These are phyloP conservation scores for Xylaria digitata DNA, from an alignment of 2,329 filamentous ascomycete species.

Conservation along the genomic window DNA sequence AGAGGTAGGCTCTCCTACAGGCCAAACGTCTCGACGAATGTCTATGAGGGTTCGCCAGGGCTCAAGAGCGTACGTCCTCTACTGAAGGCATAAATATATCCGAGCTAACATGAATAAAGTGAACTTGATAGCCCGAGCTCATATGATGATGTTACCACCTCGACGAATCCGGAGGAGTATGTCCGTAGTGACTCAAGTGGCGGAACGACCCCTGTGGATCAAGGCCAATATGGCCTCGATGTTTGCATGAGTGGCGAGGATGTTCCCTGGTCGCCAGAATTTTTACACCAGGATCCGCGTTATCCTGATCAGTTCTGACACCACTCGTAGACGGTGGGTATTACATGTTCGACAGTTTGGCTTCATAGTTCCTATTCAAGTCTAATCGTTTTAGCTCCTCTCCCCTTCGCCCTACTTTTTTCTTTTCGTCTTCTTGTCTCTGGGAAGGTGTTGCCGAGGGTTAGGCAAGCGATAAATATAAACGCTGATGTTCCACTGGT, in stretches of 20 bases:
- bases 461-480: neutral
- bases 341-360: neutral
- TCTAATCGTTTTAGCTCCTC: neutral
- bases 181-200: constrained; percentile 18
- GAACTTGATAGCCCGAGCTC: neutral
- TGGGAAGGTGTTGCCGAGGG: neutral
- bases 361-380: neutral
- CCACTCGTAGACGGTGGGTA: neutral
- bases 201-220: neutral
- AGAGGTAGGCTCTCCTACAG: neutral
- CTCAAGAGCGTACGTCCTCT: constrained; percentile 25
- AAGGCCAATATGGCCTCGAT: constrained; percentile 3
- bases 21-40: constrained; percentile 1
- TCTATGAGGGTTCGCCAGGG: constrained; percentile 29
- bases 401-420: neutral
- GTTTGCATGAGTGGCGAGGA: constrained; percentile 12
- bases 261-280: constrained; percentile 27
- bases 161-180: neutral
- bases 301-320: neutral
- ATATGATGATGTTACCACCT: neutral
- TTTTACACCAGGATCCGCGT: neutral
- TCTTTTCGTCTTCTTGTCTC: no score
- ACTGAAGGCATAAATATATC: neutral
- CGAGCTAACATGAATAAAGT: constrained; percentile 17
- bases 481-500: neutral